Conservation (phyloP, 1,139 yeast genomes). For the Debaryomyces sp. region DNA sequence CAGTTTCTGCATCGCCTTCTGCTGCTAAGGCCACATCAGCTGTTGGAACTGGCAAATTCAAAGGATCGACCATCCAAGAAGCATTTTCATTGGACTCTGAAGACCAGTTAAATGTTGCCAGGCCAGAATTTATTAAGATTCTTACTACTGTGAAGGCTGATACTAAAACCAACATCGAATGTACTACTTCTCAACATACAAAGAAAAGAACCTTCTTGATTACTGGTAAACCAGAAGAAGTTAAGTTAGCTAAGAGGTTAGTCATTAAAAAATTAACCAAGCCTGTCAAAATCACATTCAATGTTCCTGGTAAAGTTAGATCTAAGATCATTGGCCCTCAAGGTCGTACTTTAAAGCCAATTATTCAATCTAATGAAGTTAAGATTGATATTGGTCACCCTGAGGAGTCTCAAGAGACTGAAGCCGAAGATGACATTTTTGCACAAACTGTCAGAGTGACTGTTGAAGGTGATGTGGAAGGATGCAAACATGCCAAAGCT, state of each 20-base stretch:
- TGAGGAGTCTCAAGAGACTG: constrained; percentile 24
- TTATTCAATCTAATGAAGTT: constrained; percentile 70
- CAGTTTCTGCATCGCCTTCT: constrained; percentile 24
- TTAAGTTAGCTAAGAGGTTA: constrained; percentile 73
- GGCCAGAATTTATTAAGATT: constrained; percentile 66
- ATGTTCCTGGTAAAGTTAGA: constrained; percentile 78
- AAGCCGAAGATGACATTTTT: constrained; percentile 47
- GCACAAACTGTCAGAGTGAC: constrained; percentile 62
- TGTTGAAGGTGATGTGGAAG: constrained; percentile 84
- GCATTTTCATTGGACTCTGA: constrained; percentile 71
- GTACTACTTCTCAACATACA: constrained; percentile 76
- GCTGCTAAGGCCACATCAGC: constrained; percentile 28
- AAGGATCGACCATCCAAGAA: constrained; percentile 59
- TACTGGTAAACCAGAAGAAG: constrained; percentile 73
- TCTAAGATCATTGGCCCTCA: constrained; percentile 86
- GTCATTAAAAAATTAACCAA: constrained; percentile 77
- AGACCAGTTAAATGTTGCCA: constrained; percentile 64
- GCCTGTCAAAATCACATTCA: constrained; percentile 63
- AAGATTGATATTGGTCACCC: constrained; percentile 70
- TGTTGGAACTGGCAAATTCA: constrained; percentile 26
- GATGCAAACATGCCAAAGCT: constrained; percentile 72
- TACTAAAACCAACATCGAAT: constrained; percentile 73
- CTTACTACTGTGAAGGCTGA: constrained; percentile 62
- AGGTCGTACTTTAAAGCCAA: constrained; percentile 82
- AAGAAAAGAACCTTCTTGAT: constrained; percentile 85